Conservation (phyloP, 139 green algal genomes). For the Volvox africanus region DNA sequence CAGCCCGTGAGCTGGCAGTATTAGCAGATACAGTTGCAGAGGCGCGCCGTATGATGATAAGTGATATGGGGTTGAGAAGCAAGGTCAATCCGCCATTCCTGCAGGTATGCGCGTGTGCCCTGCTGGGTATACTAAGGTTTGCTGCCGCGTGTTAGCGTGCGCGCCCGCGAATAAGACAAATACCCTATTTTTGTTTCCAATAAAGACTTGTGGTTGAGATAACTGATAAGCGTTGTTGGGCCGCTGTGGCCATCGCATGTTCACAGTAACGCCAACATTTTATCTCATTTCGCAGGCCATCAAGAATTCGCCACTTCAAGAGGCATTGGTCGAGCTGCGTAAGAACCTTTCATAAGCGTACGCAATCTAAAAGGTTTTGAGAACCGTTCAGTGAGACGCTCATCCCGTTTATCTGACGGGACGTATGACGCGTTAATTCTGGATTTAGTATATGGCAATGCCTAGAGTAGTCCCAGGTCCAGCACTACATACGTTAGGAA, state of each 20-base stretch:
- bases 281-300: slow-evolving; percentile 7
- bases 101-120: neutral
- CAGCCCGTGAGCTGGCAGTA: slow-evolving; percentile 33
- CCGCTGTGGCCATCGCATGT: neutral
- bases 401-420: neutral
- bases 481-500: neutral
- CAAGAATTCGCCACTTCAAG: slow-evolving; percentile 9
- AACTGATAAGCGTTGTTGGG: neutral
- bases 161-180: neutral
- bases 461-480: neutral
- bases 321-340: slow-evolving; percentile 3
- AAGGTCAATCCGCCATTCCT: slow-evolving; percentile 22
- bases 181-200: neutral
- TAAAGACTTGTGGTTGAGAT: neutral
- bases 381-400: neutral
- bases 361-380: neutral
- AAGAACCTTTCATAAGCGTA: slow-evolving; percentile 13
- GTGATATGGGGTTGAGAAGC: neutral
- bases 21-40: neutral
- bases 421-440: neutral
- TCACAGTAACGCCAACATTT: neutral
- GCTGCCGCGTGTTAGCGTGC: too few relatives aligned
- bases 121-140: neutral
- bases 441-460: neutral
- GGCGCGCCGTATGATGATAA: neutral